These are phyloP conservation scores for Yamadazyma phyllophila DNA, from an alignment of 805 yeast genomes.

Conservation along the genomic window DNA sequence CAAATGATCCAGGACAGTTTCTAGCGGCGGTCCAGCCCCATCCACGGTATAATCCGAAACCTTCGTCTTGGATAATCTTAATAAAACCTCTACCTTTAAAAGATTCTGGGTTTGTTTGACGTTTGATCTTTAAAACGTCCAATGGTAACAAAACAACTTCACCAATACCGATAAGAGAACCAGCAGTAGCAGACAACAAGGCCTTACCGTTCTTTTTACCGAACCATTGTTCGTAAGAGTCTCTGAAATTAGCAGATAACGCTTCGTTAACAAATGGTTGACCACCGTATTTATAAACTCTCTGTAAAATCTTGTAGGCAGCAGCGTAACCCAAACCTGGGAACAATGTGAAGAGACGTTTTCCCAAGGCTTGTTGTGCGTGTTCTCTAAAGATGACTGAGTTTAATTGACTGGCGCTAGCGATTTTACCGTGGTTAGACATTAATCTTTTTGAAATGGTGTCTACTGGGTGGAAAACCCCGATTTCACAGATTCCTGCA, in stretches of 20 bases:
- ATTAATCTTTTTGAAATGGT: conserved; percentile 94
- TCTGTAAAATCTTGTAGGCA: conserved; percentile 89
- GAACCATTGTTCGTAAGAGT: conserved; percentile 68
- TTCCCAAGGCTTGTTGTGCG: conserved; percentile 66
- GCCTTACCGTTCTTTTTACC: conserved; percentile 98
- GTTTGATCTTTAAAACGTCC: conserved; percentile 95
- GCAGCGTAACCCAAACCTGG: conserved; percentile 99
- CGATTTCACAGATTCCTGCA: conserved; percentile 96
- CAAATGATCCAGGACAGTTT: conserved; percentile 98
- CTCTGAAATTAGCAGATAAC: conserved; percentile 69
- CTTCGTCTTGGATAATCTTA: conserved; percentile 84
- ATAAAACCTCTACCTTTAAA: conserved; percentile 97
- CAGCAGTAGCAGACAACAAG: conserved; percentile 95
- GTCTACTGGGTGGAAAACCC: conserved; percentile 97
- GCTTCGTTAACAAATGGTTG: conserved; percentile 98
- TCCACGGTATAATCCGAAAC: conserved; percentile 90
- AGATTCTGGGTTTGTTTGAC: conserved; percentile 99
- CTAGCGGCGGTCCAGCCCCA: conserved; percentile 99
- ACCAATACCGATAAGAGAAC: conserved; percentile 95
- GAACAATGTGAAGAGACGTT: conserved; percentile 78
- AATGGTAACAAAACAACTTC: conserved; percentile 93
- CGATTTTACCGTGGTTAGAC: conserved; percentile 73
- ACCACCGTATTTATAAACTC: conserved; percentile 99
- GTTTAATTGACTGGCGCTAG: conserved; percentile 67
- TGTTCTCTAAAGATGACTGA: conserved; percentile 81